Evolutionary conservation across 495 filamentous ascomycete species (phyloP).

Genomic region (Pyronema omphalodes): DNA sequence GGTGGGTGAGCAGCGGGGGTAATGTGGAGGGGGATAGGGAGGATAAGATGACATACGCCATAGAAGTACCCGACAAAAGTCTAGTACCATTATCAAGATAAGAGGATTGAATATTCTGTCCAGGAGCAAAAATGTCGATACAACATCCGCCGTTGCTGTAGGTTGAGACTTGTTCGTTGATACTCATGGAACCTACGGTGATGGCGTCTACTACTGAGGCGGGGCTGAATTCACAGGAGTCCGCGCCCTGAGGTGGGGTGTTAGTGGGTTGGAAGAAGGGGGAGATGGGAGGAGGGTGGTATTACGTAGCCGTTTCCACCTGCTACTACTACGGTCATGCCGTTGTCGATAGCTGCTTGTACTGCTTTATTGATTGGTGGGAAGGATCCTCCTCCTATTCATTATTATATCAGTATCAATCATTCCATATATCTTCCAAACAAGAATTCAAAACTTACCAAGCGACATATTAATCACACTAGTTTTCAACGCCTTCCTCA

Average conservation of each 20-base stretch:
- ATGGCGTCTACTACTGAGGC: conserved; percentile 34
- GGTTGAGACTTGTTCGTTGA: conserved; percentile 15
- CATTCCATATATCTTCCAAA: conserved; percentile 28
- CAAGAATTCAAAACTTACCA: conserved; percentile 11
- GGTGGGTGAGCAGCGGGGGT: conserved; percentile 25
- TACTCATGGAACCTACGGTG: conserved; percentile 26
- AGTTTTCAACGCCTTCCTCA: conserved; percentile 23
- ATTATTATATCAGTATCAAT: conserved; percentile 21
- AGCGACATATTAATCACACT: conserved; percentile 23
- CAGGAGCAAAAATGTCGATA: conserved; percentile 29
- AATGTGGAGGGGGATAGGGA: conserved; percentile 23
- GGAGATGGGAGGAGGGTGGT: neutral
- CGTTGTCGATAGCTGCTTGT: conserved; percentile 32
- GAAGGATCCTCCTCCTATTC: neutral
- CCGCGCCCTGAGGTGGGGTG: conserved; percentile 34
- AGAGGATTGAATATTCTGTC: conserved; percentile 30
- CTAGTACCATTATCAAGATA: conserved; percentile 31
- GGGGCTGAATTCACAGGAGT: conserved; percentile 38
- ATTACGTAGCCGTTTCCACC: conserved; percentile 37
- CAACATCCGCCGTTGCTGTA: conserved; percentile 26
- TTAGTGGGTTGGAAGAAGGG: conserved; percentile 27
- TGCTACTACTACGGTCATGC: conserved; percentile 42
- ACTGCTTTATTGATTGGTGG: conserved; percentile 39
- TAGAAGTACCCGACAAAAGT: conserved; percentile 44
- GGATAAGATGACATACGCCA: conserved; percentile 22